Evolutionary conservation across 306 rosid genomes (phyloP), one percentile per base, ranked within the genome.

Genomic region (Casuarina cunninghamiana): DNA sequence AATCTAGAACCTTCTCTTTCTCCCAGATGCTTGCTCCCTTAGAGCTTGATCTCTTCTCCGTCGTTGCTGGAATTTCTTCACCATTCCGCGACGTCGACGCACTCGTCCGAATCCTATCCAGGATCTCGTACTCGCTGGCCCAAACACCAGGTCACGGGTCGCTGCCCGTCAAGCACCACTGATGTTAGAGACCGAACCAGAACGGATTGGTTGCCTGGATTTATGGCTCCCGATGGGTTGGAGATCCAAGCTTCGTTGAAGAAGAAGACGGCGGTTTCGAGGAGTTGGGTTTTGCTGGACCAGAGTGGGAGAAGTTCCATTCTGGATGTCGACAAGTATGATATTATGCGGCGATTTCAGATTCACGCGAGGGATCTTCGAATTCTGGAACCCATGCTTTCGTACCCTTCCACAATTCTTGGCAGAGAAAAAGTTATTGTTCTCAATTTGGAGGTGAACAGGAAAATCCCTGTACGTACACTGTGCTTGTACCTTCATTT

Each of bases 361-460:
- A 92, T 92, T 72, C 85, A 92, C 46, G 89, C 97, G 0, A 86
- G 97, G 76, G 97, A 92, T 82, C 96, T 92, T 86, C 87, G 97
- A 41, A 85, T 92, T 75, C 88, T 92, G 16, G 97, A 92, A 80
- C 97, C 97, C 3, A 73, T 92, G 62, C 72, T 92, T 2, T 88
- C 96, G 0, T 92, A 90, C 35, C 97, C 97, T 75, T 90, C 97
- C 1, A 79, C 93, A 66, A 92, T 92, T 72, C 82, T 92, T 39
- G 96, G 95, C 12, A 84, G 97, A 84, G 97, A 89, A 46, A 92
- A 88, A 87, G 90, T 83, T 53, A 92, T 92, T 85, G 92, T 92
- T 85, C 96, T 92, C 54, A 90, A 92, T 83, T 81, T 92, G 84
- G 97, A 92, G 93, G 97, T 81, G 76, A 67, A 43, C 3, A 58